Percentiles rank a stretch among this genome's conserved stretches.
Conservation (phyloP, 2,329 filamentous ascomycete species). For the Pseudogymnoascus sp. region DNA sequence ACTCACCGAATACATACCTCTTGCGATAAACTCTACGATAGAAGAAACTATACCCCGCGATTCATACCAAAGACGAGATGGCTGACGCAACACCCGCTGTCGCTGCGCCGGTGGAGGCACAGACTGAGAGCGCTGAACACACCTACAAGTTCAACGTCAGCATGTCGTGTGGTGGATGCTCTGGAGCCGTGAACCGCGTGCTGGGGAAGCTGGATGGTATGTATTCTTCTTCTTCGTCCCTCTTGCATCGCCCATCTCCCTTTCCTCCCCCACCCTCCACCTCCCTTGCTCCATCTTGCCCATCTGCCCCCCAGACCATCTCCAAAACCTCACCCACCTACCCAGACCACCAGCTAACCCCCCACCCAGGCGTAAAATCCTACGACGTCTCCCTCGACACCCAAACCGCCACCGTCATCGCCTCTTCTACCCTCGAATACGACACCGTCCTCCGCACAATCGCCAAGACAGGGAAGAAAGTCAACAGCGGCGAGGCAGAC, state of each 20-base stretch:
- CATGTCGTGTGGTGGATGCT: constrained; percentile 97
- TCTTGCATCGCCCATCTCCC: neutral
- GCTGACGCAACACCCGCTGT: neutral
- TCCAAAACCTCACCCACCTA: neutral
- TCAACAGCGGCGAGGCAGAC: constrained; percentile 69
- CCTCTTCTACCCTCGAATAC: constrained; percentile 63
- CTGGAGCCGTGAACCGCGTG: constrained; percentile 83
- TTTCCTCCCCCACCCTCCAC: constrained; percentile 4
- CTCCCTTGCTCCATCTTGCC: neutral
- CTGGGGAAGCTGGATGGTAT: constrained; percentile 85
- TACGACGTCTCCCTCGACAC: constrained; percentile 82
- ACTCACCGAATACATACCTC: neutral
- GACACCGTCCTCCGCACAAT: constrained; percentile 79
- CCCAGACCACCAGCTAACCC: neutral
- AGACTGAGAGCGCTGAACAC: constrained; percentile 38
- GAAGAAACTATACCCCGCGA: neutral
- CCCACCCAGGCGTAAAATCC: constrained; percentile 66
- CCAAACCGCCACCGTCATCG: constrained; percentile 72
- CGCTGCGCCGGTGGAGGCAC: neutral
- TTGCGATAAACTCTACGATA: neutral
- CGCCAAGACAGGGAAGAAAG: constrained; percentile 89
- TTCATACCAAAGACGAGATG: neutral
- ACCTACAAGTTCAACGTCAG: constrained; percentile 90
- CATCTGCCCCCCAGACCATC: neutral
- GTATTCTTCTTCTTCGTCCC: constrained; percentile 24